Evolutionary conservation across 75 land plant species (phyloP).

Genomic region (Sequoia sempervirens): DNA sequence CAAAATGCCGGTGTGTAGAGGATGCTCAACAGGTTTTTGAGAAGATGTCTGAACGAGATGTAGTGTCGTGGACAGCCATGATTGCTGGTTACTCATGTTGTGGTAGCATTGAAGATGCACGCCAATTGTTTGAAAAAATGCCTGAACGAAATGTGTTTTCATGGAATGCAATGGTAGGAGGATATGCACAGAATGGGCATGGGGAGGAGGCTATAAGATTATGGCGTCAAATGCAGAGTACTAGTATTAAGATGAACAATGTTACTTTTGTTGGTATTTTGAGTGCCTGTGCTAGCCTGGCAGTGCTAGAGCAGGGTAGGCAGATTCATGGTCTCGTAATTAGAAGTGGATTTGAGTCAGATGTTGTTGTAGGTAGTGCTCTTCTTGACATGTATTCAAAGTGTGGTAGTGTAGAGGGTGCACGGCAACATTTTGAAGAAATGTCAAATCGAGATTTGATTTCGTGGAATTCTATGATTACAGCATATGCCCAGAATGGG

Average conservation of each 20-base stretch:
- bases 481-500: conserved; percentile 39
- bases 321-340: conserved; percentile 21
- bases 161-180: conserved; percentile 63
- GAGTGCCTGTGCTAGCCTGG: conserved; percentile 48
- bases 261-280: conserved; percentile 42
- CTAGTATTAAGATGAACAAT: conserved; percentile 45
- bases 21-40: conserved; percentile 44
- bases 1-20: conserved; percentile 36
- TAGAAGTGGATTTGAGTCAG: conserved; percentile 9
- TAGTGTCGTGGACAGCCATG: conserved; percentile 28
- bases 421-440: conserved; percentile 14
- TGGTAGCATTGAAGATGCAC: conserved; percentile 24
- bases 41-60: conserved; percentile 7
- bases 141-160: conserved; percentile 43
- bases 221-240: conserved; percentile 29
- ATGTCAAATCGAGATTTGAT: conserved; percentile 19
- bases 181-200: conserved; percentile 46
- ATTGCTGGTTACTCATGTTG: conserved; percentile 26
- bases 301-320: conserved; percentile 23
- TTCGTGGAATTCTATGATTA: conserved; percentile 35
- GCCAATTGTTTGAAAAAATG: conserved; percentile 34
- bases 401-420: conserved; percentile 20
- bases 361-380: conserved; percentile 24
- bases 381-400: conserved; percentile 36
- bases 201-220: conserved; percentile 28